A percentile compares a stretch with the other conserved stretches of the same genome.
These are phyloP conservation scores for Suhomyces pyralidae DNA, from an alignment of 805 yeast species.

Conservation along the genomic window DNA sequence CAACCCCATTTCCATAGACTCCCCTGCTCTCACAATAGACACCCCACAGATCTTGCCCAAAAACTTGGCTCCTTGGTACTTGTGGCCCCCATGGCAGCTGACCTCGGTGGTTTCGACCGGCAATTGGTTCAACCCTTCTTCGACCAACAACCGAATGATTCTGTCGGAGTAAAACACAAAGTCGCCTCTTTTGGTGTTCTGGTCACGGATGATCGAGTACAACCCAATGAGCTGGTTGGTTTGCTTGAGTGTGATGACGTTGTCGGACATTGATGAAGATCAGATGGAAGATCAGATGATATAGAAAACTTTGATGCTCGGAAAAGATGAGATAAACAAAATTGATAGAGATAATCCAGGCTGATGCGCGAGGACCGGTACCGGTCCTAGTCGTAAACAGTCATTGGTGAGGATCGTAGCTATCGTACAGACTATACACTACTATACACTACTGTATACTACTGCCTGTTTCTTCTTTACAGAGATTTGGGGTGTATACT, in stretches of 20 bases:
- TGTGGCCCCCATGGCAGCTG: constrained; percentile 72
- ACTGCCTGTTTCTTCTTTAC: no score
- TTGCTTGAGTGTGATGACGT: constrained; percentile 74
- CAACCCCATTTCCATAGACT: constrained; percentile 97
- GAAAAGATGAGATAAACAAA: no score
- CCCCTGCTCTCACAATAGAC: constrained; percentile 97
- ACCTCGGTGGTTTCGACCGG: constrained; percentile 76
- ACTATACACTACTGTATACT: no score
- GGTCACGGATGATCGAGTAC: constrained; percentile 87
- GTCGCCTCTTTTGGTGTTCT: constrained; percentile 78
- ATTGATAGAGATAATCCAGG: no score
- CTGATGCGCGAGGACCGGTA: no score
- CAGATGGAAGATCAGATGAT: background rate
- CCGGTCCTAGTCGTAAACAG: no score
- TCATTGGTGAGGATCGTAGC: no score
- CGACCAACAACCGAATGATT: constrained; percentile 88
- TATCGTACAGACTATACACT: no score
- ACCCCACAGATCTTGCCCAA: constrained; percentile 97
- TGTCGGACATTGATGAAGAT: constrained; percentile 23
- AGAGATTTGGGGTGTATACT: no score
- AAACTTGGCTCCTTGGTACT: constrained; percentile 74
- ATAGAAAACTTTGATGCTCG: background rate
- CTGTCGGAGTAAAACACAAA: constrained; percentile 95
- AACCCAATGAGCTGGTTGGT: constrained; percentile 87
- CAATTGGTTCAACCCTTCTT: constrained; percentile 89